A percentile compares a stretch with the other conserved stretches of the same genome.
Evolutionary conservation across 2,329 filamentous ascomycete genomes (phyloP).

Genomic region (Ceratocystis diversiconidia): DNA sequence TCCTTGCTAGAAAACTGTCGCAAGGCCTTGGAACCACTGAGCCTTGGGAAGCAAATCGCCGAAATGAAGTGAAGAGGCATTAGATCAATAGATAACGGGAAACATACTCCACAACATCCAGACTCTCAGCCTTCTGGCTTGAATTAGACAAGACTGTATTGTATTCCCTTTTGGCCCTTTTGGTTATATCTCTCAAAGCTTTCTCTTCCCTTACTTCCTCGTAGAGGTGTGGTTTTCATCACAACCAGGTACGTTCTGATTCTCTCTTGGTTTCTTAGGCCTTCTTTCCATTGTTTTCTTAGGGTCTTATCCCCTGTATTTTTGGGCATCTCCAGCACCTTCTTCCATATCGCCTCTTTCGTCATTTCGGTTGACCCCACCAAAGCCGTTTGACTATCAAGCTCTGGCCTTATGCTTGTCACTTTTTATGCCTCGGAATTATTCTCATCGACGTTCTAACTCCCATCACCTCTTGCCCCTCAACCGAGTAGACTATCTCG

Average conservation of each 20-base stretch:
- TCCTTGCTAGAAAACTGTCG: slow-evolving; percentile 21
- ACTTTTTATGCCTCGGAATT: not conserved
- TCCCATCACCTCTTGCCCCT: not conserved
- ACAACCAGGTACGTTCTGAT: not conserved
- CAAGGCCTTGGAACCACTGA: not conserved
- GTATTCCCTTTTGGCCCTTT: not conserved
- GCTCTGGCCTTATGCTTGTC: not conserved
- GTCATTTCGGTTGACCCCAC: slow-evolving; percentile 5
- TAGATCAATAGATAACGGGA: not conserved
- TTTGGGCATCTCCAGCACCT: not conserved
- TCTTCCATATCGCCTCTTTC: slow-evolving; percentile 6
- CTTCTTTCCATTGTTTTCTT: not conserved
- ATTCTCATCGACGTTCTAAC: slow-evolving; percentile 4
- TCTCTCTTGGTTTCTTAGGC: not conserved
- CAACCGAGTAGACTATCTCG: not conserved
- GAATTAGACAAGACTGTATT: not conserved
- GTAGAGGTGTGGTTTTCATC: not conserved
- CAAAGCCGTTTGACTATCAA: slow-evolving; percentile 1
- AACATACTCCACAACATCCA: not conserved
- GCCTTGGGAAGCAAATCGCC: not conserved
- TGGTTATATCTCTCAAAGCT: not conserved
- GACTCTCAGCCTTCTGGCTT: not conserved
- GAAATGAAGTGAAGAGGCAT: not conserved
- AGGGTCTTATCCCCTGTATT: not conserved
- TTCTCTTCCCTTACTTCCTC: not conserved